Percentiles rank a stretch among this genome's conserved stretches.
Conservation (phyloP, 768 basidiomycete genomes). For the Strobilomyces confusus region DNA sequence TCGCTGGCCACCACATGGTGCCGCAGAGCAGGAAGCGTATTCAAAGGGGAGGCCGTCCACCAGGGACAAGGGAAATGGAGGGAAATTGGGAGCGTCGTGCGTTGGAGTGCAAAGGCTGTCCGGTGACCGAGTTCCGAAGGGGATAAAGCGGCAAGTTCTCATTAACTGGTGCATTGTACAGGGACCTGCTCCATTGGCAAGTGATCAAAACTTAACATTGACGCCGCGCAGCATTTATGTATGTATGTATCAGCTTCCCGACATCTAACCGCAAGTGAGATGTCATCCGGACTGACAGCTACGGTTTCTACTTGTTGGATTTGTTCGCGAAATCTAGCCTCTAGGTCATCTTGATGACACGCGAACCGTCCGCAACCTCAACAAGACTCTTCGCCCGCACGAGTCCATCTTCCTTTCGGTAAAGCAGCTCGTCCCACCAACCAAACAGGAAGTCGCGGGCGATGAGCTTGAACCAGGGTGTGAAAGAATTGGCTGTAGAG, state of each 20-base stretch:
- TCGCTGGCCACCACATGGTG: slow-evolving; percentile 16
- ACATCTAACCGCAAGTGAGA: neutral
- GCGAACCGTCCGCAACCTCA: slow-evolving; percentile 66
- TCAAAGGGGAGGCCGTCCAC: neutral
- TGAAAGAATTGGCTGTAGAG: slow-evolving; percentile 75
- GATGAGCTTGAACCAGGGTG: slow-evolving; percentile 99
- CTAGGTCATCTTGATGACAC: slow-evolving; percentile 69
- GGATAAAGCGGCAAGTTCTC: too few species aligned
- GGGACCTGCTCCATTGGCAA: too few species aligned
- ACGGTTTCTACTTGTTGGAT: too few species aligned
- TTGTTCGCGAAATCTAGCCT: neutral
- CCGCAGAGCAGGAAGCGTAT: neutral
- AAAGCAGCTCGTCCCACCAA: slow-evolving; percentile 94
- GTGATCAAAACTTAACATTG: too few species aligned
- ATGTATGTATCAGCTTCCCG: neutral
- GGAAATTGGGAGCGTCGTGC: neutral
- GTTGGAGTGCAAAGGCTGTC: too few species aligned
- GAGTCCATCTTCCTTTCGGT: slow-evolving; percentile 53
- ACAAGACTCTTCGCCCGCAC: slow-evolving; percentile 47
- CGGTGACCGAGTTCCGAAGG: too few species aligned
- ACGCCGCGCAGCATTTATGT: too few species aligned
- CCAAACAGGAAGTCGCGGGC: slow-evolving; percentile 94
- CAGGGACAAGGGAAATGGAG: neutral
- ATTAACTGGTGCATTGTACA: too few species aligned
- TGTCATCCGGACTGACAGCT: neutral